phyloP scores from a whole-genome alignment of 495 filamentous ascomycete genomes.

The Acidomyces sp. region DNA sequence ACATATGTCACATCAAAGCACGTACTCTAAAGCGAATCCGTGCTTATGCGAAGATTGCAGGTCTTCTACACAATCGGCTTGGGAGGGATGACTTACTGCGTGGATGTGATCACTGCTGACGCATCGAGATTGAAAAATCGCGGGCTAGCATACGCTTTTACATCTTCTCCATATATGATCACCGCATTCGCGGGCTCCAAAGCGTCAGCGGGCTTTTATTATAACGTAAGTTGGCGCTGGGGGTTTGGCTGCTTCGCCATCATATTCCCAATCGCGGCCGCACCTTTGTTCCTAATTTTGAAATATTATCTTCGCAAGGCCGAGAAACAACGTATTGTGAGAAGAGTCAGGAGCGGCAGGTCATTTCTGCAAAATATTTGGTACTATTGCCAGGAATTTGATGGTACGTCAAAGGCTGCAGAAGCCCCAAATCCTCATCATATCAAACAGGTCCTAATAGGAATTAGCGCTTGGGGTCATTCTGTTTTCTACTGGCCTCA shows the following conservation, averaged over 20 bases:
- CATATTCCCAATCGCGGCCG: constrained; percentile 26
- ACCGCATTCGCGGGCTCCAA: constrained; percentile 43
- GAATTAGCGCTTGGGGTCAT: constrained; percentile 8
- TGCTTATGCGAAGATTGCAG: neutral
- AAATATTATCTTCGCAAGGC: constrained; percentile 44
- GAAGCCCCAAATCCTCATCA: neutral
- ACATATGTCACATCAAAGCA: neutral
- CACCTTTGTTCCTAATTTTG: constrained; percentile 21
- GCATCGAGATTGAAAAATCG: constrained; percentile 51
- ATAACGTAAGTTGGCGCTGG: constrained; percentile 46
- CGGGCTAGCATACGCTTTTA: constrained; percentile 48
- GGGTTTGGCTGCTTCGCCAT: constrained; percentile 37
- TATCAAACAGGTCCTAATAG: neutral
- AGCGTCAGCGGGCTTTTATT: constrained; percentile 34
- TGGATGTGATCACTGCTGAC: constrained; percentile 43
- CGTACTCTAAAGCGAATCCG: neutral
- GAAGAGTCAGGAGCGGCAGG: constrained; percentile 2
- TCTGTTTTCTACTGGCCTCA: constrained; percentile 9
- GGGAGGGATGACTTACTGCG: neutral
- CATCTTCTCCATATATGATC: constrained; percentile 51
- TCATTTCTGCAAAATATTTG: constrained; percentile 8
- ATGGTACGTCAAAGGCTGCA: constrained; percentile 1
- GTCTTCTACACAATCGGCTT: neutral
- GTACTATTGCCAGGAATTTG: constrained; percentile 14
- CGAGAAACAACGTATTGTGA: constrained; percentile 28